phyloP scores from a whole-genome alignment of 495 filamentous ascomycete species.

The Penicillium atrosanguineum region DNA sequence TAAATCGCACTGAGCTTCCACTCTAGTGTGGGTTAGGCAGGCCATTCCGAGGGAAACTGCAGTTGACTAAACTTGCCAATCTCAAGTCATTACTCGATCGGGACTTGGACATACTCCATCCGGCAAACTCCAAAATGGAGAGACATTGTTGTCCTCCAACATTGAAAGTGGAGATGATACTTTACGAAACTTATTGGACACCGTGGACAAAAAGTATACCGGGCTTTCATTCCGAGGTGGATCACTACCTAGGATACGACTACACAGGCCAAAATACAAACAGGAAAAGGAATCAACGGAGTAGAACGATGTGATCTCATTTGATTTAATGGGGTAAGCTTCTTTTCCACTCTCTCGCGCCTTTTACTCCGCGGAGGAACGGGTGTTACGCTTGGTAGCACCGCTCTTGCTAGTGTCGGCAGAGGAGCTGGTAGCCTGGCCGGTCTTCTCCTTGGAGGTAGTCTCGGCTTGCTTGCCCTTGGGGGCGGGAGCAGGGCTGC shows the following conservation, averaged over 20 bases:
- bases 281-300: conserved; percentile 16
- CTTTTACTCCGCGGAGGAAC: conserved; percentile 53
- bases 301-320: conserved; percentile 7
- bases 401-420: conserved; percentile 65
- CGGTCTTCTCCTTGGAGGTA: conserved; percentile 77
- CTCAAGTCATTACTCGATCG: background rate
- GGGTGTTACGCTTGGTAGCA: conserved; percentile 62
- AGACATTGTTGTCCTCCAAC: background rate
- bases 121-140: background rate
- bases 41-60: conserved; percentile 7
- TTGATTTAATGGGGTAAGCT: conserved; percentile 10
- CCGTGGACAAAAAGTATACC: background rate
- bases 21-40: conserved; percentile 4
- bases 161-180: background rate
- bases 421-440: conserved; percentile 63
- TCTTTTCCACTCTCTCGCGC: conserved; percentile 9
- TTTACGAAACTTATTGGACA: background rate
- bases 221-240: conserved; percentile 12
- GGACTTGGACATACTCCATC: background rate
- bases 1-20: background rate
- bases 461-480: conserved; percentile 70
- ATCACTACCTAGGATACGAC: conserved; percentile 21
- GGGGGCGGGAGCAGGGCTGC: conserved; percentile 54
- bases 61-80: too few relatives aligned
- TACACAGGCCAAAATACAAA: conserved; percentile 17